Evolutionary conservation across 129 eudicot genomes (phyloP).

Genomic region (sunflower (Helianthus annuus)): DNA sequence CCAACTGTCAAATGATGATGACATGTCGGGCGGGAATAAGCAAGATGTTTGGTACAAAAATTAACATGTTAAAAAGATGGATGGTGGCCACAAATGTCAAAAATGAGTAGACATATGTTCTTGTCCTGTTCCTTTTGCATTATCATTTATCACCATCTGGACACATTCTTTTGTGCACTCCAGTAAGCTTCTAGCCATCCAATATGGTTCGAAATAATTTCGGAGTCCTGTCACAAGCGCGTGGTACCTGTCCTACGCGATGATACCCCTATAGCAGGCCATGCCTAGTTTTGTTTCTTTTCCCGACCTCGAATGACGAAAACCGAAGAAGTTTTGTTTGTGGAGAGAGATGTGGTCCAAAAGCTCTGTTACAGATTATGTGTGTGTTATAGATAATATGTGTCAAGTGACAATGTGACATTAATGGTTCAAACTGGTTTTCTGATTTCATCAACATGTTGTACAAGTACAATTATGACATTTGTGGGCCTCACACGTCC

Average conservation of each 20-base stretch:
- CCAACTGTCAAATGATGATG: slow-evolving; percentile 14
- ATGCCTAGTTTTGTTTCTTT: slow-evolving; percentile 21
- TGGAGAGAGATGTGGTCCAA: not conserved
- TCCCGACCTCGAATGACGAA: not conserved
- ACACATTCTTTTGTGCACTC: slow-evolving; percentile 17
- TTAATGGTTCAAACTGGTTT: slow-evolving; percentile 12
- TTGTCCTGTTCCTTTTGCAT: slow-evolving; percentile 25
- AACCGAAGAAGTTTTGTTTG: not conserved
- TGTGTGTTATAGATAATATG: not conserved
- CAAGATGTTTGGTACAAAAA: slow-evolving; percentile 19
- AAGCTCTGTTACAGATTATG: not conserved
- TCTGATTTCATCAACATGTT: not conserved
- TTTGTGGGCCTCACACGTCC: not conserved
- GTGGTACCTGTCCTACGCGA: slow-evolving; percentile 12
- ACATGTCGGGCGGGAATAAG: slow-evolving; percentile 3
- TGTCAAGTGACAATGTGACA: not conserved
- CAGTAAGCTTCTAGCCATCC: slow-evolving; percentile 7
- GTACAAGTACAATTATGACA: slow-evolving; percentile 1
- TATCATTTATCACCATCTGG: slow-evolving; percentile 19
- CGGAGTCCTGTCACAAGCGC: slow-evolving; percentile 5
- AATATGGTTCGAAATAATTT: slow-evolving; percentile 11
- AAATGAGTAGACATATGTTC: slow-evolving; percentile 30
- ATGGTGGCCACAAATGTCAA: slow-evolving; percentile 25
- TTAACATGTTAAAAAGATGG: slow-evolving; percentile 9
- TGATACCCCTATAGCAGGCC: slow-evolving; percentile 18